Evolutionary conservation across 1,284 basidiomycete genomes (phyloP), one percentile per base, ranked within the genome.

Genomic region (Pascua sp.): DNA sequence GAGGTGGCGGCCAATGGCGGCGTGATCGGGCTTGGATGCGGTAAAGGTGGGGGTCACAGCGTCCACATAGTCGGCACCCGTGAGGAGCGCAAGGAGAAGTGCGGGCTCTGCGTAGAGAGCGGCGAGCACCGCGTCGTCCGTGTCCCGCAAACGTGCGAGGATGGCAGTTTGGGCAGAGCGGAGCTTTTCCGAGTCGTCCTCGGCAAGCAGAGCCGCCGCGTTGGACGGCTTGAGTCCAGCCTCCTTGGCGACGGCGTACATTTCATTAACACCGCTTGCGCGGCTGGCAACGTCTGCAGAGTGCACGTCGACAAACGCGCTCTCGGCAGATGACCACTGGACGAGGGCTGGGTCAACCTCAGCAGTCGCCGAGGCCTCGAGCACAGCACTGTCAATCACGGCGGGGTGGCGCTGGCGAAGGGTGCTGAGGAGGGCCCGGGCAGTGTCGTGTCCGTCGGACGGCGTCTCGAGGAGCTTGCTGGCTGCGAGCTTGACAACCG

Each of bases 61-160:
- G 8, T 79, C 73, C 42, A 91, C 55, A 42, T 68, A 84, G 41
- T 80, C 63, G 69, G 56, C 45, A 75, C 80, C 75, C 1, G 75
- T 67, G 12, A 85, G 68, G 37, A 84, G 65, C 0, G 81, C 79
- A 4, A 83, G 73, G 44, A 89, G 68, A 1, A 75, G 51, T 5
- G 75, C 66, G 0, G 84, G 76, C 8, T 80, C 71, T 1, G 78
- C 75, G 70, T 92, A 92, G 2, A 94, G 77, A 0, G 81, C 82
- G 41, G 86, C 79, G 11, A 91, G 73, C 10, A 94, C 87, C 0
- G 74, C 65, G 1, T 77, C 60, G 40, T 84, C 81, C 5, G 81
- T 79, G 66, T 95, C 91, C 49, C 85, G 81, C 4, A 89, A 70
- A 2, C 89, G 83, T 12, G 84, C 81, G 16, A 86, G 54, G 5